Percentiles rank a stretch among this genome's conserved stretches.
Evolutionary conservation across 2,329 filamentous ascomycete species (phyloP).

Genomic region (Akanthomyces uredinophilus): DNA sequence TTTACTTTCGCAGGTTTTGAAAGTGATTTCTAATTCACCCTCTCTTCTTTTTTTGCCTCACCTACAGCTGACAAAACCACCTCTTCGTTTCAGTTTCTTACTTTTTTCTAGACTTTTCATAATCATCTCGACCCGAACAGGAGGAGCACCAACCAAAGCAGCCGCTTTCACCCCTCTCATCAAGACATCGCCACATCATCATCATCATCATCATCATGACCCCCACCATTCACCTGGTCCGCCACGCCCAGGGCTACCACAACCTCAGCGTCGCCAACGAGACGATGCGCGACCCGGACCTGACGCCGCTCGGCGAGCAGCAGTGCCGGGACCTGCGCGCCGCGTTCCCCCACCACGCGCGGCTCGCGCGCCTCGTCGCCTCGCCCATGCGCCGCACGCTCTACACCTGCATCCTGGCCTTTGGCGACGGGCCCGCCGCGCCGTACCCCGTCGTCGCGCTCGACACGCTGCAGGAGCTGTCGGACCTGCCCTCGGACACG

Average conservation of each 20-base stretch:
- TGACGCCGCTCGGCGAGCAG: constrained; percentile 69
- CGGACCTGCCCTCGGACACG: constrained; percentile 68
- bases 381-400: constrained; percentile 79
- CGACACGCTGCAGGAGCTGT: constrained; percentile 75
- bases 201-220: constrained; percentile 33
- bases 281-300: constrained; percentile 66
- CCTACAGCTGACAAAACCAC: too few species aligned
- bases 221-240: constrained; percentile 60
- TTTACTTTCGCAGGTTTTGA: too few species aligned
- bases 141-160: not conserved
- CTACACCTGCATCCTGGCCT: constrained; percentile 68
- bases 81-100: too few species aligned
- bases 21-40: not conserved
- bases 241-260: constrained; percentile 75
- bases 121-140: too few species aligned
- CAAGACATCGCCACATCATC: not conserved
- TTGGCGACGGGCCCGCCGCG: constrained; percentile 46
- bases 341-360: constrained; percentile 59
- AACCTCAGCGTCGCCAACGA: constrained; percentile 70
- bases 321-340: constrained; percentile 64
- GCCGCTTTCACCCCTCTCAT: not conserved
- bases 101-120: too few species aligned
- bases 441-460: constrained; percentile 52
- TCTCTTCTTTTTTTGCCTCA: not conserved
- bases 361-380: constrained; percentile 66